phyloP scores from a whole-genome alignment of 805 yeast species.

The Nakazawaea anatomiae region DNA sequence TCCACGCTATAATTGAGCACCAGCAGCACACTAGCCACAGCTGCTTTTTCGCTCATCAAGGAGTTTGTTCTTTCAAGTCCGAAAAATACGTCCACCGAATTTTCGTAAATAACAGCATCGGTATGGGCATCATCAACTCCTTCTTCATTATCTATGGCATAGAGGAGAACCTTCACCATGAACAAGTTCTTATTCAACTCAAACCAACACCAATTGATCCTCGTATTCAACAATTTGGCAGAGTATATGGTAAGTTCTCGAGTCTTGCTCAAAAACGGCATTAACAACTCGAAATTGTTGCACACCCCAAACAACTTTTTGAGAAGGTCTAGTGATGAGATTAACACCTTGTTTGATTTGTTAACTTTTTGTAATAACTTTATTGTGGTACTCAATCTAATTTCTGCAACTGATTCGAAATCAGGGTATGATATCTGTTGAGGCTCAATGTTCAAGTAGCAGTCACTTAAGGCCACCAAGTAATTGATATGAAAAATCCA shows the following conservation, averaged over 20 bases:
- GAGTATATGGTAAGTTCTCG: conserved; percentile 40
- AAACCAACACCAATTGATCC: conserved; percentile 52
- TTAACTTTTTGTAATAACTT: conserved; percentile 26
- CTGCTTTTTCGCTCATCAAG: conserved; percentile 2
- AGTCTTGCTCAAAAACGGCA: conserved; percentile 52
- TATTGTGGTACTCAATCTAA: conserved; percentile 19
- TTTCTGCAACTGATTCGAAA: conserved; percentile 21
- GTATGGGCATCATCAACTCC: neutral
- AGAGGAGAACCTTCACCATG: conserved; percentile 12
- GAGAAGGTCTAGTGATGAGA: conserved; percentile 29
- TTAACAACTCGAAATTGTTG: conserved; percentile 35
- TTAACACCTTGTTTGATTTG: conserved; percentile 28
- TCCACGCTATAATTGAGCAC: conserved; percentile 8
- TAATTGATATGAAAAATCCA: conserved; percentile 58
- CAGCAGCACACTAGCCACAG: conserved; percentile 7
- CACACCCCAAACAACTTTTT: conserved; percentile 28
- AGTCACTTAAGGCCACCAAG: conserved; percentile 40
- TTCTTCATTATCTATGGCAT: conserved; percentile 5
- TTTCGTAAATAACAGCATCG: neutral
- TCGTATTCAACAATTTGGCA: conserved; percentile 41
- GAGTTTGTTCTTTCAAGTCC: neutral
- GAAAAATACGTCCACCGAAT: neutral
- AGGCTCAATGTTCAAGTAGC: conserved; percentile 12
- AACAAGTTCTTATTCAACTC: conserved; percentile 38
- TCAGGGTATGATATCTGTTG: conserved; percentile 19